Conservation (phyloP, 495 filamentous ascomycete genomes). For the Daldinia vernicosa region DNA sequence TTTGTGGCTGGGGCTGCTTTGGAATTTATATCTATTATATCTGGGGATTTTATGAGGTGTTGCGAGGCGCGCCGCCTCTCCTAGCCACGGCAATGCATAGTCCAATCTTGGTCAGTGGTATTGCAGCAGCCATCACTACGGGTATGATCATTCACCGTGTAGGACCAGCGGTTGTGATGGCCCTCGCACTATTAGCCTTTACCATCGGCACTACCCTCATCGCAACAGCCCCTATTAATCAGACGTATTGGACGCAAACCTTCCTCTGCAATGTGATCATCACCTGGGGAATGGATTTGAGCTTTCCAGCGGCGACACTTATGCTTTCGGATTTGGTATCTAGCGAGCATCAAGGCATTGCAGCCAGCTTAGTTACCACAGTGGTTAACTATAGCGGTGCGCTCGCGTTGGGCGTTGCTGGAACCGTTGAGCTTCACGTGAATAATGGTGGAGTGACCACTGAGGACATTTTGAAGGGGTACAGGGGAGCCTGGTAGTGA, state of each 20-base stretch:
- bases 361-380: constrained; percentile 56
- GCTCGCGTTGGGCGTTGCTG: constrained; percentile 60
- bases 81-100: constrained; percentile 60
- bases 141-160: constrained; percentile 59
- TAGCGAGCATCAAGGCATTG: constrained; percentile 57
- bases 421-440: constrained; percentile 54
- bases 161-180: constrained; percentile 60
- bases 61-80: constrained; percentile 60
- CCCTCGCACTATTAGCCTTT: constrained; percentile 62
- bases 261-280: constrained; percentile 62
- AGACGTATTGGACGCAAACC: constrained; percentile 57
- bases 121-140: constrained; percentile 61
- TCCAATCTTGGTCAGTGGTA: constrained; percentile 59
- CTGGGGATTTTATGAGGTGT: constrained; percentile 63
- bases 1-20: constrained; percentile 69
- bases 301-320: constrained; percentile 53
- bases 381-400: constrained; percentile 59
- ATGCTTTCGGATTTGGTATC: constrained; percentile 57
- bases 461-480: constrained; percentile 51
- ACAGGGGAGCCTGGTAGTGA: constrained; percentile 52
- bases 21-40: constrained; percentile 70
- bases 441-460: constrained; percentile 46
- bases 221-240: constrained; percentile 59
- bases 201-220: constrained; percentile 58
- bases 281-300: constrained; percentile 66